Evolutionary conservation across 2,329 filamentous ascomycete species (phyloP), one percentile per base, ranked within the genome.

Genomic region (Aspergillus felis): DNA sequence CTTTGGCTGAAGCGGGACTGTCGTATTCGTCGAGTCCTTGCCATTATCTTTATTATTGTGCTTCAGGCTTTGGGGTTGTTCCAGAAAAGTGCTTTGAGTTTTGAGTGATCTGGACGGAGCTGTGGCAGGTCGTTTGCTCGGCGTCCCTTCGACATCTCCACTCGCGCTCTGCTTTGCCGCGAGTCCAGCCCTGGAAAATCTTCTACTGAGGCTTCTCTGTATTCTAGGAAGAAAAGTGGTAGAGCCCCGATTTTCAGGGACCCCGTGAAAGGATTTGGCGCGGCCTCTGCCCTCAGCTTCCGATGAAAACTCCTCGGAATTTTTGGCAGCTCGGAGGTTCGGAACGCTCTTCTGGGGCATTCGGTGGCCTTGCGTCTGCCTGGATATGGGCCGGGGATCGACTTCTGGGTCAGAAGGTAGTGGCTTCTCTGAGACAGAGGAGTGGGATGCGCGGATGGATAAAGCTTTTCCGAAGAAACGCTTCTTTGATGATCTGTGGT

Each of bases 391-490:
- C 7, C 55, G 59, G n/a, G 58, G 47, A 3, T 58, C 55, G 22
- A 57, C 54, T 22, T 48, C 50, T 35, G 71, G 72, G 56, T 69
- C 70, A 38, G 55, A 59, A 10, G 71, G 71, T 8, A 74, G 61
- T 25, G 71, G 71, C 55, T 74, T 74, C 29, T 71, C 66, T 29
- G 60, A 58, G 14, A 52, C 22, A 24, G 55, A 41, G 6, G 52
- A 48, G 12, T 46, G 55, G 25, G 51, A 38, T 7, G 44, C 5
- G 24, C 56, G 54, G 4, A 58, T 53, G 5, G 63, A 56, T 22
- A 51, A 24, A 5, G 54, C 49, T 49, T 56, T 68, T 8, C 66
- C 57, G 51, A 70, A 70, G 1, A 73, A 52, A 20, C 63, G 60
- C 41, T 65, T 61, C 57, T 57, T 66, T 44, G 68, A 51, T 10